phyloP scores from a whole-genome alignment of 2,329 filamentous ascomycete genomes.

The Alternaria gaisen region DNA sequence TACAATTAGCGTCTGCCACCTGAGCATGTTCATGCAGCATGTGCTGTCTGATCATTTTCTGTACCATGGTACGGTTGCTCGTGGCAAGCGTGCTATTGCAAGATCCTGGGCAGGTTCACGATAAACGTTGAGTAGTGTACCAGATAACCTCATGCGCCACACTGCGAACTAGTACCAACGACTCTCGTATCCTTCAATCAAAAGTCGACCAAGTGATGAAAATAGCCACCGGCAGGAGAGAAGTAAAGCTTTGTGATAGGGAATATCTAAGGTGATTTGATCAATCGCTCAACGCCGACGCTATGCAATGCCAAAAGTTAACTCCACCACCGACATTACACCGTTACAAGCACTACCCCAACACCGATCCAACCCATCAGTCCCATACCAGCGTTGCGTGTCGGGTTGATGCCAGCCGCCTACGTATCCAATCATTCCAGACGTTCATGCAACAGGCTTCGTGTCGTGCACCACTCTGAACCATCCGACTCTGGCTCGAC shows the following conservation, averaged over 20 bases:
- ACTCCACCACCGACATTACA: constrained; percentile 11
- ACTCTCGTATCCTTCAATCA: background rate
- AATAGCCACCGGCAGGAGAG: background rate
- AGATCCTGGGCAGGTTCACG: background rate
- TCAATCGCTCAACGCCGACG: constrained; percentile 38
- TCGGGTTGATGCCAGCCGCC: constrained; percentile 25
- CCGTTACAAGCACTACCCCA: constrained; percentile 10
- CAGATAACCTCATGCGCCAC: background rate
- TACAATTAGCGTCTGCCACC: constrained; percentile 3
- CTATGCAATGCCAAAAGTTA: constrained; percentile 37
- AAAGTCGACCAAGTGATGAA: background rate
- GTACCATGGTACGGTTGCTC: constrained; percentile 2
- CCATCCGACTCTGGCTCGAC: constrained; percentile 28
- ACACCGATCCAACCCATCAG: constrained; percentile 14
- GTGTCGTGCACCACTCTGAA: constrained; percentile 27
- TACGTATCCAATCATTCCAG: constrained; percentile 33
- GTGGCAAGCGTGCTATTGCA: background rate
- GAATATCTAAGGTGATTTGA: constrained; percentile 6
- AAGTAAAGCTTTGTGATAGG: constrained; percentile 8
- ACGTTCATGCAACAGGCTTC: constrained; percentile 45
- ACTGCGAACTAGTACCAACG: background rate
- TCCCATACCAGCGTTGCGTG: constrained; percentile 9
- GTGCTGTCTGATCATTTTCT: background rate
- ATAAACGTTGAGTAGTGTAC: constrained; percentile 5
- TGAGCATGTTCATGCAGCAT: background rate